Evolutionary conservation across 2,329 filamentous ascomycete species (phyloP).

Genomic region (Colletotrichum siamense): DNA sequence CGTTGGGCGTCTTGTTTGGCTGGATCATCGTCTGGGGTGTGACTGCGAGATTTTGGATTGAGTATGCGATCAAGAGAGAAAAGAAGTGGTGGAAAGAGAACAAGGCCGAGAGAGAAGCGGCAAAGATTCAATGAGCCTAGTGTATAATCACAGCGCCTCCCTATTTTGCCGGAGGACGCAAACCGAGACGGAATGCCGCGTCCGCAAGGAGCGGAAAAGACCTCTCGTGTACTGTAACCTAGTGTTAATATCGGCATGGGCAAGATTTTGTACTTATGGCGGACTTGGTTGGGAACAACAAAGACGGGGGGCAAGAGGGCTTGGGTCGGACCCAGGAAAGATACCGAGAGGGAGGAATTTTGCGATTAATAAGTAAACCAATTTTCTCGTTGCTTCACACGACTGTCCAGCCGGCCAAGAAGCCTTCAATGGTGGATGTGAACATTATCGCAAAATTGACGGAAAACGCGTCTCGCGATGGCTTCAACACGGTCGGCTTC

Average conservation of each 20-base stretch:
- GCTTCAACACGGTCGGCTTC: background rate
- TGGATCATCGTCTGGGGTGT: slow-evolving; percentile 20
- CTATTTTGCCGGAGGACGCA: background rate
- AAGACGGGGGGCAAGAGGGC: background rate
- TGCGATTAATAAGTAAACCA: slow-evolving; percentile 5
- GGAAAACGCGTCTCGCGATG: background rate
- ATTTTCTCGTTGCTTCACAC: background rate
- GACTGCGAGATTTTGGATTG: slow-evolving; percentile 12
- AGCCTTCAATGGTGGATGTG: background rate
- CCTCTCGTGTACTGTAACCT: background rate
- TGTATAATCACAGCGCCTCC: slow-evolving; percentile 15
- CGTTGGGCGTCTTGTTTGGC: slow-evolving; percentile 11
- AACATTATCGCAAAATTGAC: background rate
- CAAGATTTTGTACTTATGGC: slow-evolving; percentile 10
- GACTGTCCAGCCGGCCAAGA: background rate
- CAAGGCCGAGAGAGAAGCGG: slow-evolving; percentile 14
- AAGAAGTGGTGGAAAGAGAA: slow-evolving; percentile 19
- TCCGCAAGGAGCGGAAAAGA: background rate
- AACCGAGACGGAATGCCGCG: background rate
- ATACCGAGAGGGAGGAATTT: slow-evolving; percentile 2
- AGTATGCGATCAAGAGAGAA: slow-evolving; percentile 13
- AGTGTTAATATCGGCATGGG: slow-evolving; percentile 14
- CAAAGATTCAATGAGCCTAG: slow-evolving; percentile 20
- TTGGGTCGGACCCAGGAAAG: background rate
- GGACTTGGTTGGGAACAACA: background rate